Conservation (phyloP, 768 basidiomycete genomes). For the Boletus rubescentipes region DNA sequence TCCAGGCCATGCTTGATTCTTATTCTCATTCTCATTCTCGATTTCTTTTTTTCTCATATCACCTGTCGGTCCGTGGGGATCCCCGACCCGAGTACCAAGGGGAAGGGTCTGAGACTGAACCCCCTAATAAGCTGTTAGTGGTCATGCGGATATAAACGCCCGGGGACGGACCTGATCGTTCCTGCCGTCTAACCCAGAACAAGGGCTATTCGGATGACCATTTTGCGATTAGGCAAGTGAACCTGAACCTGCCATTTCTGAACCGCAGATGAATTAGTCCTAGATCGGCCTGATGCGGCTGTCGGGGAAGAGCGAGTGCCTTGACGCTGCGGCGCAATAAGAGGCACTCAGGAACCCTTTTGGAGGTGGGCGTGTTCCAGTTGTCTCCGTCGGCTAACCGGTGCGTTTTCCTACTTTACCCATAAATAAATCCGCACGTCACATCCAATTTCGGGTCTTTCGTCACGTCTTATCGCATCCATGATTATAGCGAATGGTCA, state of each 20-base stretch:
- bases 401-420: not conserved
- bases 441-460: not conserved
- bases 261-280: too few relatives aligned
- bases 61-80: not conserved
- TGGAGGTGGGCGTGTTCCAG: not conserved
- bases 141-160: not conserved
- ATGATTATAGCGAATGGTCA: not conserved
- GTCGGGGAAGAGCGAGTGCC: too few relatives aligned
- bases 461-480: too few relatives aligned
- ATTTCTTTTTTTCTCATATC: not conserved
- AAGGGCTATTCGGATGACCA: not conserved
- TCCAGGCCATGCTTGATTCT: too few relatives aligned
- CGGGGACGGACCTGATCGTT: not conserved
- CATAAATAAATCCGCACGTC: not conserved
- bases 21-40: too few relatives aligned
- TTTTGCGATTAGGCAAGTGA: too few relatives aligned
- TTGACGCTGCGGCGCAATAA: not conserved
- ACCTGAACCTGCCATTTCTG: too few relatives aligned
- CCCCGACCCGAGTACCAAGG: constrained; percentile 1
- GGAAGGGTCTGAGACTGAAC: too few relatives aligned
- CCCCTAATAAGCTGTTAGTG: too few relatives aligned
- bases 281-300: too few relatives aligned
- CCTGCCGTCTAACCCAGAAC: not conserved
- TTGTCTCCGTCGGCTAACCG: constrained; percentile 7
- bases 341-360: not conserved